Conservation (phyloP, 768 basidiomycete species). For the Trametes coccinea region DNA sequence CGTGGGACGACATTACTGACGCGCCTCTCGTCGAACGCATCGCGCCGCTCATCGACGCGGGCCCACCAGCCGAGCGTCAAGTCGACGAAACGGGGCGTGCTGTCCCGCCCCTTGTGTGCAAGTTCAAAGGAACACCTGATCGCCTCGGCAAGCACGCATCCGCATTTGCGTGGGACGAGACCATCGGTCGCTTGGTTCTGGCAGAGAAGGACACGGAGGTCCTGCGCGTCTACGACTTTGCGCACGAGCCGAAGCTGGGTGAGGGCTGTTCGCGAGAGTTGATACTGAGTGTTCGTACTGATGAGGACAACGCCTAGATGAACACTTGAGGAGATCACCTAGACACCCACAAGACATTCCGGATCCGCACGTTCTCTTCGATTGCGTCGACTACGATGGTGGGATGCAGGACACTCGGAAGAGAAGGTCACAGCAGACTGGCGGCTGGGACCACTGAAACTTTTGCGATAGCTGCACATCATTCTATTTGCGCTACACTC, state of each 20-base stretch:
- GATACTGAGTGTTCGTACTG: background rate
- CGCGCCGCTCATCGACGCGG: constrained; percentile 10
- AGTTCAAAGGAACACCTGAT: constrained; percentile 7
- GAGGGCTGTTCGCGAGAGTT: constrained; percentile 2
- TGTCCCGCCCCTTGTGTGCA: background rate
- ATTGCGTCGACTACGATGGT: no score
- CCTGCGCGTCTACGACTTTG: constrained; percentile 53
- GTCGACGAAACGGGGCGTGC: background rate
- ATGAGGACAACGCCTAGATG: background rate
- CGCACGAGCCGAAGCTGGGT: constrained; percentile 38
- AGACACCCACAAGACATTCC: background rate
- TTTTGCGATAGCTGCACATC: no score
- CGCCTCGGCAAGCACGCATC: constrained; percentile 33
- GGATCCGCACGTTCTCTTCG: background rate
- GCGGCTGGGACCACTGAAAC: no score
- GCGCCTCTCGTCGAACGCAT: constrained; percentile 16
- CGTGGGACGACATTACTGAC: constrained; percentile 15
- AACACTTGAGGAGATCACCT: background rate
- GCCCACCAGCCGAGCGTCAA: background rate
- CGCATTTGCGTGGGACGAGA: constrained; percentile 68
- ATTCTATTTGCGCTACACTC: no score
- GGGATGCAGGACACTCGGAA: no score
- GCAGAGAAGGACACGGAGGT: constrained; percentile 42
- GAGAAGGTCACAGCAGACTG: no score
- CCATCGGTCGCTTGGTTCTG: constrained; percentile 58